Evolutionary conservation across 768 basidiomycete genomes (phyloP), one percentile per base, ranked within the genome.

Genomic region (Xanthoconium stramineum): DNA sequence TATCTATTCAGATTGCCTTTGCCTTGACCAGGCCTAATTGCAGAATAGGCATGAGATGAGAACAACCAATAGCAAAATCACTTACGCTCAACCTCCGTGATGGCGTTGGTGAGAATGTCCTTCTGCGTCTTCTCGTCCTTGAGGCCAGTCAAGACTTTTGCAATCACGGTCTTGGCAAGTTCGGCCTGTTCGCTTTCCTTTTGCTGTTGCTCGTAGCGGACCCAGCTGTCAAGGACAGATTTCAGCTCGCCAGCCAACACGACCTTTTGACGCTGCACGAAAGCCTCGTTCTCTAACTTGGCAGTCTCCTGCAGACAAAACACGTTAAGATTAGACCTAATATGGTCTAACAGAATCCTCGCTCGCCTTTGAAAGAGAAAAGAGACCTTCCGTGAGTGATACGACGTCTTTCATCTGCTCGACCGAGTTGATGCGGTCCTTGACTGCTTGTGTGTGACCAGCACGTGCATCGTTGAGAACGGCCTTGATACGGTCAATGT

Each of bases 121-220:
- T 80, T 84, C 79, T 95, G 94, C 29, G 84, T 82, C 83, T 89
- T 94, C 76, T 94, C 89, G 64, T 98, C 94, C 71, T 83, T 77
- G 61, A 98, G 74, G 65, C 79, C 80, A 69, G 86, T 84, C 69
- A 91, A 80, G 60, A 98, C 96, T 72, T 91, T 93, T 56, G 85
- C 83, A 65, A 97, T 90, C 70, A 99, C 89, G 50, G 79, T 76
- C 81, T 88, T 86, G 61, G 94, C 88, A 55, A 99, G 85, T 49
- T 92, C 90, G 33, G 85, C 81, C 82, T 99, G 97, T 78, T 99
- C 94, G 68, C 83, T 89, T 80, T 99, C 95, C 80, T 97, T 94
- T 69, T 85, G 80, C 72, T 95, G 92, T 70, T 97, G 95, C 80
- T 98, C 96, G 75, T 86, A 94, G 70, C 97, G 90, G 55, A 94